Evolutionary conservation across 768 basidiomycete genomes (phyloP).

Genomic region (Xerocomellus chrysenteron): DNA sequence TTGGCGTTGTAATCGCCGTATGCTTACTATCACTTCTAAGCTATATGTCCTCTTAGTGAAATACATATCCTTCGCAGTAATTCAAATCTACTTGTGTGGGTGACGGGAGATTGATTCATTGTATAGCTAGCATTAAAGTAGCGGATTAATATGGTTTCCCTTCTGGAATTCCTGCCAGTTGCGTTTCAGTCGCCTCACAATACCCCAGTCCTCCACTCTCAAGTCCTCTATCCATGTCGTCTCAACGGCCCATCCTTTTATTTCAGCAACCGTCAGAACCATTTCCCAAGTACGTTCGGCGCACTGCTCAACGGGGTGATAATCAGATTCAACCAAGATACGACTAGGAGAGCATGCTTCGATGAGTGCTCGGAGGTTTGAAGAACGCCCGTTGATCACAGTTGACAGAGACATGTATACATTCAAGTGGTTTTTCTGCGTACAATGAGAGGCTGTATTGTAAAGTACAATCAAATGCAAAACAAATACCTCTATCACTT

Average conservation of each 20-base stretch:
- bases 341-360: slow-evolving; percentile 59
- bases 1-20: slow-evolving; percentile 86
- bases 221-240: slow-evolving; percentile 47
- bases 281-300: slow-evolving; percentile 75
- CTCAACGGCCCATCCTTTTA: slow-evolving; percentile 80
- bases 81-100: neutral
- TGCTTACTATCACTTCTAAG: slow-evolving; percentile 65
- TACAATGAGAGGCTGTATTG: slow-evolving; percentile 10
- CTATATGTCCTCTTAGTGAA: slow-evolving; percentile 40
- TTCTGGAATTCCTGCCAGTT: slow-evolving; percentile 69
- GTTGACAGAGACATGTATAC: slow-evolving; percentile 87
- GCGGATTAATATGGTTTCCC: slow-evolving; percentile 40
- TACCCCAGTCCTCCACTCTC: slow-evolving; percentile 51
- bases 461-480: neutral
- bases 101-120: neutral
- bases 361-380: slow-evolving; percentile 63
- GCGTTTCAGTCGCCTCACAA: slow-evolving; percentile 59
- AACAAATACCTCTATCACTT: slow-evolving; percentile 62
- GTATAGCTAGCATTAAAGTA: neutral
- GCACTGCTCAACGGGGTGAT: slow-evolving; percentile 59
- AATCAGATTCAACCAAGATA: slow-evolving; percentile 87
- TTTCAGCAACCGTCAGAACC: slow-evolving; percentile 63
- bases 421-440: slow-evolving; percentile 69
- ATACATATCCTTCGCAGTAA: slow-evolving; percentile 1
- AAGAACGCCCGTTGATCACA: slow-evolving; percentile 74